phyloP scores from a whole-genome alignment of 208 protist genomes.

The Leishmania arabica region DNA sequence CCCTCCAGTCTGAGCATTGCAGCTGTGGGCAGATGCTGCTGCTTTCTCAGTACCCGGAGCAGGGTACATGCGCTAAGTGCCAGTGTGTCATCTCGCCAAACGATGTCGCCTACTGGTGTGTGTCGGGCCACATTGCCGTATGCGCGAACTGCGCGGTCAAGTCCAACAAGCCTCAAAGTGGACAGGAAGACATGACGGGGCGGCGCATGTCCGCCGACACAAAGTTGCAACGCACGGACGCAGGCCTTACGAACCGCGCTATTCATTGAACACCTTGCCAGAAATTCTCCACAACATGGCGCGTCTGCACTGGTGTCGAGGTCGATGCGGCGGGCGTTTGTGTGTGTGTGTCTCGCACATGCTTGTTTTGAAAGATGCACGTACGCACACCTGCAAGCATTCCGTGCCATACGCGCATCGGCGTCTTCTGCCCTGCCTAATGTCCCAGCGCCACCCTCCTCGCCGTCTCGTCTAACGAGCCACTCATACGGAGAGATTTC shows the following conservation, averaged over 20 bases:
- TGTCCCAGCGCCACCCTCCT: too few relatives aligned
- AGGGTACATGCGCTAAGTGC: slow-evolving; percentile 37
- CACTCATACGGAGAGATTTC: not conserved
- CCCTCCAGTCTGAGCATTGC: slow-evolving; percentile 38
- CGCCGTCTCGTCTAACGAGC: not conserved
- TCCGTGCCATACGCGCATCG: not conserved
- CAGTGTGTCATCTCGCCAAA: slow-evolving; percentile 15
- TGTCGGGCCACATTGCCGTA: slow-evolving; percentile 36
- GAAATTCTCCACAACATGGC: not conserved
- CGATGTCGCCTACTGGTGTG: slow-evolving; percentile 51
- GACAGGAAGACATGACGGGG: not conserved
- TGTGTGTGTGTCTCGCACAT: not conserved
- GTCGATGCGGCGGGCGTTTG: not conserved
- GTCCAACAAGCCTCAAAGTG: not conserved
- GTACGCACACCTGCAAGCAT: not conserved
- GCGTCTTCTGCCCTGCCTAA: not conserved
- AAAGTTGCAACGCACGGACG: not conserved
- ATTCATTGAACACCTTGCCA: not conserved
- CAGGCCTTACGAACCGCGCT: not conserved
- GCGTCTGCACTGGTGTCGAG: not conserved
- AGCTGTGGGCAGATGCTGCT: slow-evolving; percentile 44
- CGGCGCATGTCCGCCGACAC: not conserved
- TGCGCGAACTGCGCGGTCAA: slow-evolving; percentile 39
- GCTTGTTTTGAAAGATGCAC: not conserved
- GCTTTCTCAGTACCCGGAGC: slow-evolving; percentile 32